Base-by-base conservation (phyloP, 2,329 filamentous ascomycete genomes). In the Aspergillus spinulosporus region DNA sequence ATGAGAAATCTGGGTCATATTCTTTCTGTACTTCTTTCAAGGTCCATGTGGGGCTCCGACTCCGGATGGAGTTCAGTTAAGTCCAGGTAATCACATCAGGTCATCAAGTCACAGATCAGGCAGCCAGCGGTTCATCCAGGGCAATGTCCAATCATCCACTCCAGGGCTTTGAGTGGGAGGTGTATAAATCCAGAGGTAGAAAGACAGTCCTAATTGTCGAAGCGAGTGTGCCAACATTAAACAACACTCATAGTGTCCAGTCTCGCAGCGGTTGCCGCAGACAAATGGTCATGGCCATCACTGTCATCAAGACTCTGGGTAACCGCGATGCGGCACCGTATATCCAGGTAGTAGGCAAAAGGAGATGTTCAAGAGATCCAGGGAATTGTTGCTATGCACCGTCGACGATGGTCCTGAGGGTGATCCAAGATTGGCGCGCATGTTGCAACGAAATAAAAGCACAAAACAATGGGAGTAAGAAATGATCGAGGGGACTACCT, bases 401-500 rank as follows among this genome's bases (percentile, higher is more conserved):
- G 56, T 49, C 49, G 51, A 43, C 45, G n/a, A 28, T 37, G 49
- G 31, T 49, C 49, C 52, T 60, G 42, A 51, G 44, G 55, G 15
- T 37, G 36, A 11, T 37, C 42, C 49, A 43, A 36, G 39, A 37
- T 15, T 8, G 37, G 47, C 5, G 47, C 47, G 61, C 59, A 58
- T 55, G 58, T 43, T n/a, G 32, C n/a, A 54, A 55, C 53, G 7
- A 56, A 46, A 58, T 54, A 57, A 58, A 63, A 45, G 61, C 61
- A 62, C 61, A 61, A 60, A 56, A 42, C 45, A 66, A 57, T 60
- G 48, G 50, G 56, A 56, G 67, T 66, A 61, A 62, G 66, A 70
- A 72, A 66, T 62, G 40, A 64, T 68, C 63, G 67, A 66, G 72
- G 72, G 69, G 64, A 68, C 74, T 77, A 77, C 74, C 74, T 77